These are phyloP conservation scores for Sarcodon sp. DNA, from an alignment of 768 basidiomycete species.

Conservation along the genomic window DNA sequence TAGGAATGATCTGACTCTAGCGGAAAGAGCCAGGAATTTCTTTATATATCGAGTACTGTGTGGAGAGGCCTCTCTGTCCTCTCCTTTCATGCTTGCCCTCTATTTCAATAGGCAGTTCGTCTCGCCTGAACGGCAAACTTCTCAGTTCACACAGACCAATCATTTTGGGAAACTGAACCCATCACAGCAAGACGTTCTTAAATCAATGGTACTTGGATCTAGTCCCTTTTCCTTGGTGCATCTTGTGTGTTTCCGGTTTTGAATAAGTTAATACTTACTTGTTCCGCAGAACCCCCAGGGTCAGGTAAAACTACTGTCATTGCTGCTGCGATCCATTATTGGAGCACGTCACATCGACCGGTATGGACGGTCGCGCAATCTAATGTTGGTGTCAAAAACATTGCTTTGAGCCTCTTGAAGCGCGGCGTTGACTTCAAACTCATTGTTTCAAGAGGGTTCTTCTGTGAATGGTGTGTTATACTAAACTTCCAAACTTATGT, in stretches of 20 bases:
- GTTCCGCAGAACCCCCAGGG: conserved; percentile 29
- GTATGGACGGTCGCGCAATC: conserved; percentile 55
- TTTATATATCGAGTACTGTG: conserved; percentile 24
- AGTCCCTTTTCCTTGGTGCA: conserved; percentile 24
- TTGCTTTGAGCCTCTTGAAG: conserved; percentile 56
- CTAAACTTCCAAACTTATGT: too few relatives aligned
- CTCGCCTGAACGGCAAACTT: neutral
- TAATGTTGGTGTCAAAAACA: conserved; percentile 79
- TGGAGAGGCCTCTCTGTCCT: conserved; percentile 17
- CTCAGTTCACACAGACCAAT: neutral
- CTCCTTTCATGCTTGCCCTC: conserved; percentile 22
- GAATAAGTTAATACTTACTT: neutral
- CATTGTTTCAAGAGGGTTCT: conserved; percentile 16
- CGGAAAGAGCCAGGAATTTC: conserved; percentile 25
- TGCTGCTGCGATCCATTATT: conserved; percentile 25
- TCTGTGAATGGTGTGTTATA: conserved; percentile 14
- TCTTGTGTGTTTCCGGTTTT: conserved; percentile 15
- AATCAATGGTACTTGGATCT: conserved; percentile 18
- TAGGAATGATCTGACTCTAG: conserved; percentile 22
- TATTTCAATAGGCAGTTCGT: conserved; percentile 23
- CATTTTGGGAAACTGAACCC: conserved; percentile 16
- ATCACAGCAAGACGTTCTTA: conserved; percentile 24
- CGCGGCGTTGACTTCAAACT: conserved; percentile 48
- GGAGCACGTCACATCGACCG: conserved; percentile 14
- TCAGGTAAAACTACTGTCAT: conserved; percentile 44